Percentiles rank a stretch among this genome's conserved stretches.
These are phyloP conservation scores for Monosporascus sp. DNA, from an alignment of 2,329 filamentous ascomycete genomes.

Conservation along the genomic window DNA sequence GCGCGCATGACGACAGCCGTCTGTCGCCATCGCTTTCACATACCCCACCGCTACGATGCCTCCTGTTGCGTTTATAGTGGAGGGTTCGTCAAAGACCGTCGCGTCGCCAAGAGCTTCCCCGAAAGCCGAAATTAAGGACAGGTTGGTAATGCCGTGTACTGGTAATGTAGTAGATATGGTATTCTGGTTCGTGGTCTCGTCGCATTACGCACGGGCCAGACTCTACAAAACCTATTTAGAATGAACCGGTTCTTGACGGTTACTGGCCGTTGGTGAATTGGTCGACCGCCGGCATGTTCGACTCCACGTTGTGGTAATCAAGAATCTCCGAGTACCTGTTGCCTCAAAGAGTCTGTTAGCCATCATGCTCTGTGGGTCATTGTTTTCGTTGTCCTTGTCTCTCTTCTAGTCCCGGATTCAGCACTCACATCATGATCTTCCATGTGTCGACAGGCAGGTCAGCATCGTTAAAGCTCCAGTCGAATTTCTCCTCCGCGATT, in stretches of 20 bases:
- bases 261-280: slow-evolving; percentile 35
- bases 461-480: slow-evolving; percentile 99
- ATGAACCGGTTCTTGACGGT: background rate
- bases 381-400: background rate
- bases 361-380: background rate
- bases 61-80: too few relatives aligned
- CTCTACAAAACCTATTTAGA: background rate
- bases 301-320: slow-evolving; percentile 93
- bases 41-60: too few relatives aligned
- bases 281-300: slow-evolving; percentile 34
- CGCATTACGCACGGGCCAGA: background rate
- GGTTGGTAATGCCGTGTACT: background rate
- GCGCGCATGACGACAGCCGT: too few relatives aligned
- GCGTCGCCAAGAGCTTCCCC: background rate
- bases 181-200: background rate
- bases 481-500: slow-evolving; percentile 92
- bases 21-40: too few relatives aligned
- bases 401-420: background rate
- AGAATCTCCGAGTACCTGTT: slow-evolving; percentile 96
- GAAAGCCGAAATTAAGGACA: background rate
- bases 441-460: slow-evolving; percentile 97
- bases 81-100: background rate
- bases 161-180: background rate
- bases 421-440: slow-evolving; percentile 98
- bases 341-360: slow-evolving; percentile 19